Conservation (phyloP, 2,329 filamentous ascomycete genomes). For the Proliferodiscus dingleyae region DNA sequence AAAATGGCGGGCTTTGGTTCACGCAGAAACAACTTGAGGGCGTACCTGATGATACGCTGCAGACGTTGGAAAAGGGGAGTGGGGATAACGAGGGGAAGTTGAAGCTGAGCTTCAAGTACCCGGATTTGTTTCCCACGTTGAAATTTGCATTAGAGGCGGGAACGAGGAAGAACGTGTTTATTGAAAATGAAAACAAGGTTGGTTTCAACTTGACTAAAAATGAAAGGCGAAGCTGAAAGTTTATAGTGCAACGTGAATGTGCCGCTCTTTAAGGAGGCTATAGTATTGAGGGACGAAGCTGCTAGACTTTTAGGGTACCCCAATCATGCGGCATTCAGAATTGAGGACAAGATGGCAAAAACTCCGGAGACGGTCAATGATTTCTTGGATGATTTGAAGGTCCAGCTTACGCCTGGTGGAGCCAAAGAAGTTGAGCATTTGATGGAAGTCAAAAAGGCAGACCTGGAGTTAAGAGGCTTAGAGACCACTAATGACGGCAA, state of each 20-base stretch:
- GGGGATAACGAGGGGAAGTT: constrained; percentile 69
- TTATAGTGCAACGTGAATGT: constrained; percentile 62
- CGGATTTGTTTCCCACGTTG: constrained; percentile 70
- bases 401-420: constrained; percentile 63
- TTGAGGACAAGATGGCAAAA: constrained; percentile 86
- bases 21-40: constrained; percentile 68
- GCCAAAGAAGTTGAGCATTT: constrained; percentile 65
- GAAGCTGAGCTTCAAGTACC: constrained; percentile 77
- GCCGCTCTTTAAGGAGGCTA: constrained; percentile 67
- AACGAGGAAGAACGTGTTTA: constrained; percentile 62
- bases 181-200: constrained; percentile 75
- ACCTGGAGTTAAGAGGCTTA: constrained; percentile 55
- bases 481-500: constrained; percentile 53
- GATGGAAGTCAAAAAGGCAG: constrained; percentile 68
- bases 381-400: constrained; percentile 67
- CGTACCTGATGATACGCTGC: constrained; percentile 65
- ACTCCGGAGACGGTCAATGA: constrained; percentile 64
- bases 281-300: constrained; percentile 71
- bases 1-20: constrained; percentile 77
- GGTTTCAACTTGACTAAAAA: constrained; percentile 14
- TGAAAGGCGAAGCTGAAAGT: constrained; percentile 2
- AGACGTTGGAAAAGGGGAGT: constrained; percentile 64
- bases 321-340: constrained; percentile 69
- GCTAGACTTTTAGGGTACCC: constrained; percentile 72
- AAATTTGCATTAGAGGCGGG: constrained; percentile 72